Percentiles rank a stretch among this genome's conserved stretches.
phyloP scores from a whole-genome alignment of 2,329 filamentous ascomycete genomes.

The Arthrobotrys sphaeroides region DNA sequence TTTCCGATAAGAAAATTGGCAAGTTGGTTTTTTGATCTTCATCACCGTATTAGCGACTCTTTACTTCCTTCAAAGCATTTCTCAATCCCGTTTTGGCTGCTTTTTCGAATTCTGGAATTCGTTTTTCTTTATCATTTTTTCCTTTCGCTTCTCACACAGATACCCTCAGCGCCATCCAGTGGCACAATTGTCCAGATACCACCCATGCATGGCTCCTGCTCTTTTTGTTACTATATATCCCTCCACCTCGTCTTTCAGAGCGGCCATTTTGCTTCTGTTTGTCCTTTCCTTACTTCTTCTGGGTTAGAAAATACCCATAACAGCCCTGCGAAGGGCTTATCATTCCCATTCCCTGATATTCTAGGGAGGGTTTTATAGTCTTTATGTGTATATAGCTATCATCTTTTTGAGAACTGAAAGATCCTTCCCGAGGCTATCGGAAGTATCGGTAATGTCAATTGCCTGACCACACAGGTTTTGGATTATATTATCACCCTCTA shows the following conservation, averaged over 20 bases:
- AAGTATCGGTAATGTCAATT: too few species aligned
- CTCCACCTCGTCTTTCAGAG: not conserved
- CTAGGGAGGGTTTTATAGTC: not conserved
- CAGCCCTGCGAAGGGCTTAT: constrained; percentile 32
- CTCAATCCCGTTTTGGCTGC: not conserved
- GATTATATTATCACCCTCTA: too few species aligned
- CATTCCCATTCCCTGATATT: not conserved
- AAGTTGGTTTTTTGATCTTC: not conserved
- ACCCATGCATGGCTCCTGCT: not conserved
- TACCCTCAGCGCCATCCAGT: not conserved
- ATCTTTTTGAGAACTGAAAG: not conserved
- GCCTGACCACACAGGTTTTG: too few species aligned
- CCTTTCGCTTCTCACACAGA: constrained; percentile 4
- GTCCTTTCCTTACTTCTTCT: constrained; percentile 12
- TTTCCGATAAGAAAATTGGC: not conserved
- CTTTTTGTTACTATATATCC: not conserved
- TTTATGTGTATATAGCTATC: constrained; percentile 12
- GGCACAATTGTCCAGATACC: not conserved
- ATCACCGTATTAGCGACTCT: constrained; percentile 2
- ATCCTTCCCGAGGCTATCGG: too few species aligned
- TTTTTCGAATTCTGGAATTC: constrained; percentile 51
- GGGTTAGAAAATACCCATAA: constrained; percentile 47
- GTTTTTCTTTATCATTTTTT: not conserved
- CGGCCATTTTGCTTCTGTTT: not conserved
- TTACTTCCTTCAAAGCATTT: not conserved